Evolutionary conservation across 2,329 filamentous ascomycete species (phyloP).

Genomic region (Fusarium acutatum): DNA sequence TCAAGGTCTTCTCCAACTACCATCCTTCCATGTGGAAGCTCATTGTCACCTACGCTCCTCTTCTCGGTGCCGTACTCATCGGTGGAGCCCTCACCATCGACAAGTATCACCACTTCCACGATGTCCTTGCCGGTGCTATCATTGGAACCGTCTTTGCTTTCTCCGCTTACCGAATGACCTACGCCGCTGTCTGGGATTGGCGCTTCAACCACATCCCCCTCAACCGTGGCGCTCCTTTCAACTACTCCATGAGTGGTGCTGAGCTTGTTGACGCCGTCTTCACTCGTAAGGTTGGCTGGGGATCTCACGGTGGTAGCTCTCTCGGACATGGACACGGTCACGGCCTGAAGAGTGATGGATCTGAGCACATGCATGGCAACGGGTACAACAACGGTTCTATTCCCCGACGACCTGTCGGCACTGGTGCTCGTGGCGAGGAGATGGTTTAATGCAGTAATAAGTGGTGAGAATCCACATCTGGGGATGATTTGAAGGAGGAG

Average conservation of each 20-base stretch:
- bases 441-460: conserved; percentile 18
- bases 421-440: conserved; percentile 11
- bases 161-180: conserved; percentile 72
- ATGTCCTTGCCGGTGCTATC: conserved; percentile 70
- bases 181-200: conserved; percentile 74
- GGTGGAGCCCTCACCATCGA: conserved; percentile 76
- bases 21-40: conserved; percentile 80
- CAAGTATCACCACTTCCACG: conserved; percentile 80
- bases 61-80: conserved; percentile 74
- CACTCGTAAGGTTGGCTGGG: conserved; percentile 70
- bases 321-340: conserved; percentile 3
- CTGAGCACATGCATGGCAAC: conserved; percentile 20
- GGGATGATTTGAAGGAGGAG: no score
- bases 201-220: conserved; percentile 72
- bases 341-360: conserved; percentile 24
- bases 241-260: conserved; percentile 53
- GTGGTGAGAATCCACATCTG: no score
- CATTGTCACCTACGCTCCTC: conserved; percentile 68
- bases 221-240: conserved; percentile 64
- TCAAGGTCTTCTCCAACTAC: conserved; percentile 78
- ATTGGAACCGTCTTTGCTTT: conserved; percentile 74
- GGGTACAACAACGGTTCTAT: conserved; percentile 20
- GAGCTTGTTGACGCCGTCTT: conserved; percentile 65
- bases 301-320: conserved; percentile 40
- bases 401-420: conserved; percentile 27